phyloP scores from a whole-genome alignment of 148 eudicot genomes.

The Vaccinium vitisidaea region DNA sequence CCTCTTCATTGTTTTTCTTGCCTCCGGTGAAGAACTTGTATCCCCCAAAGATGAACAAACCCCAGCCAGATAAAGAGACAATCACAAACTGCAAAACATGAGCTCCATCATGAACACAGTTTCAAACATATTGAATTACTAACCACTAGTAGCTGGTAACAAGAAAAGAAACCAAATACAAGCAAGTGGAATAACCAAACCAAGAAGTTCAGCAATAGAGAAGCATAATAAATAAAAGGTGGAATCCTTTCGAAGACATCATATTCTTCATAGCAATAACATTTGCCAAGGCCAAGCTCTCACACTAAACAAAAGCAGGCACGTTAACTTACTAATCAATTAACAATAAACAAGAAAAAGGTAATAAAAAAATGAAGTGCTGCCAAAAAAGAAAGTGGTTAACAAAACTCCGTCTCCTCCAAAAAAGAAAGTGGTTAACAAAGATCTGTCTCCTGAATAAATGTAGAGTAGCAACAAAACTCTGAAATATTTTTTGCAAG shows the following conservation, averaged over 20 bases:
- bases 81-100: constrained; percentile 66
- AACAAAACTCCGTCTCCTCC: too few relatives aligned
- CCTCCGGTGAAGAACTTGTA: constrained; percentile 60
- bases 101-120: background rate
- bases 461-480: background rate
- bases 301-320: background rate
- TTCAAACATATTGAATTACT: background rate
- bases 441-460: background rate
- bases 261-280: background rate
- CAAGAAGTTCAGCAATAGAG: background rate
- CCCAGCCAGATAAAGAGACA: constrained; percentile 82
- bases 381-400: background rate
- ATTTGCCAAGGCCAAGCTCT: background rate
- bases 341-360: background rate
- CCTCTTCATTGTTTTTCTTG: constrained; percentile 65
- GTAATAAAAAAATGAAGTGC: background rate
- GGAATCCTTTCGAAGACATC: background rate
- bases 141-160: background rate
- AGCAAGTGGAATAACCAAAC: background rate
- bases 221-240: background rate
- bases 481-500: background rate
- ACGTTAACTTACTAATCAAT: background rate
- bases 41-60: constrained; percentile 48
- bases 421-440: constrained; percentile 2
- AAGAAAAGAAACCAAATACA: background rate